Evolutionary conservation across 1,284 basidiomycete genomes (phyloP).

Genomic region (Xerocomus nothofagi): DNA sequence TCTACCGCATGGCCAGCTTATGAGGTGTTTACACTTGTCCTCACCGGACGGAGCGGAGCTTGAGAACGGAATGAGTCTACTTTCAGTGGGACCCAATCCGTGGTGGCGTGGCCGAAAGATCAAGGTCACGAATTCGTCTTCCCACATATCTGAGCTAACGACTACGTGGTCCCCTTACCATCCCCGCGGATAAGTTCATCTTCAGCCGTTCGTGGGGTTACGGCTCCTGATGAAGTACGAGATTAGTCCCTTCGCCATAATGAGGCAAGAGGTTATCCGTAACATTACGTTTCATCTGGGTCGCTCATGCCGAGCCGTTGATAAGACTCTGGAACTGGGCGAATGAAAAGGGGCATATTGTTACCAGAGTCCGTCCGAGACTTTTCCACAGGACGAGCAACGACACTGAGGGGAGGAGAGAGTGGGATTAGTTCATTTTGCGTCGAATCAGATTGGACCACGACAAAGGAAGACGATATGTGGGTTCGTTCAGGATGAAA

Average conservation of each 20-base stretch:
- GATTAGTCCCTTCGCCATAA: conserved; percentile 12
- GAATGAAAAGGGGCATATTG: conserved; percentile 56
- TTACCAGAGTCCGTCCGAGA: conserved; percentile 49
- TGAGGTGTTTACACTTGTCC: not conserved
- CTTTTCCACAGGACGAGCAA: conserved; percentile 56
- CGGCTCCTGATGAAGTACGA: conserved; percentile 23
- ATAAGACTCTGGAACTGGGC: conserved; percentile 19
- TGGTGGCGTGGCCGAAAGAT: conserved; percentile 2
- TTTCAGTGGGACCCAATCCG: not conserved
- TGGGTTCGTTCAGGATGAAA: conserved; percentile 27
- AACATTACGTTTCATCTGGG: conserved; percentile 19
- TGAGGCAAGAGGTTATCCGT: conserved; percentile 7
- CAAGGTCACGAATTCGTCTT: conserved; percentile 13
- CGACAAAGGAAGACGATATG: conserved; percentile 2
- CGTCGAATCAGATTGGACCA: conserved; percentile 10
- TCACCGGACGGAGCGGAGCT: not conserved
- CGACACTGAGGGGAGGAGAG: conserved; percentile 39
- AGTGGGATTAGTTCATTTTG: conserved; percentile 15
- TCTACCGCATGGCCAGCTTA: not conserved
- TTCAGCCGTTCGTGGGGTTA: conserved; percentile 13
- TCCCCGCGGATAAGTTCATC: conserved; percentile 27
- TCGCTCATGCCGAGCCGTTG: conserved; percentile 5
- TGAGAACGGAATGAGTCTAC: not conserved
- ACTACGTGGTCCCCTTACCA: conserved; percentile 12
- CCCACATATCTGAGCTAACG: conserved; percentile 29